Evolutionary conservation across 257 asterid species (phyloP), one percentile per base, ranked within the genome.

Genomic region (Plantago ovata): DNA sequence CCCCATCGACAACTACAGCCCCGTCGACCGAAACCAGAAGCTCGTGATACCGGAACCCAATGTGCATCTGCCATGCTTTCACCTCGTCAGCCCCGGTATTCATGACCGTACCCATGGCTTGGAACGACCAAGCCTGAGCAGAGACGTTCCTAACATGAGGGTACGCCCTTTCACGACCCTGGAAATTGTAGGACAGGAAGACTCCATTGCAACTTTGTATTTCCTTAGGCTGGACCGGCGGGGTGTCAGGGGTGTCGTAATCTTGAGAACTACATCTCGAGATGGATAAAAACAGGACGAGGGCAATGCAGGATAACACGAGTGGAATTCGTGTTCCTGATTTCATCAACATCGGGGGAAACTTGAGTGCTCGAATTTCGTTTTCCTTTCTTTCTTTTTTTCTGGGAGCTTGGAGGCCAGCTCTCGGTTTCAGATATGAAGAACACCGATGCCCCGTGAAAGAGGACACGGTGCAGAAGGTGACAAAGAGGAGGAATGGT

Each of bases 41-140:
- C 87, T 93, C 98, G 0, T 61, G 49, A 14, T 88, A 63, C 60
- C 86, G 97, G 52, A 93, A 88, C 7, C 87, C 83, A 1, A 93
- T 42, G 28, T 55, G 62, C 18, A 79, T 72, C 80, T 79, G 79
- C 98, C 98, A 93, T 3, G 79, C 64, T 50, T 82, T 85, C 53
- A 88, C 72, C 83, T 84, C 98, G 16, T 41, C 16, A 1, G 72
- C 28, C 1, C 95, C 98, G 0, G 85, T 72, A 65, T 93, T 93
- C 38, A 79, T 23, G 18, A 93, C 69, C 1, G 77, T 45, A 3
- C 78, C 76, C 58, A 20, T 70, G 13, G 95, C 62, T 69, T 75
- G 55, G 38, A 93, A 93, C 0, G 95, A 61, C 96, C 96, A 93
- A 1, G 95, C 85, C 74, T 93, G 97, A 1, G 91, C 97, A 0